phyloP scores from a whole-genome alignment of 2,329 filamentous ascomycete species.

The Aspergillus eucalypticola region DNA sequence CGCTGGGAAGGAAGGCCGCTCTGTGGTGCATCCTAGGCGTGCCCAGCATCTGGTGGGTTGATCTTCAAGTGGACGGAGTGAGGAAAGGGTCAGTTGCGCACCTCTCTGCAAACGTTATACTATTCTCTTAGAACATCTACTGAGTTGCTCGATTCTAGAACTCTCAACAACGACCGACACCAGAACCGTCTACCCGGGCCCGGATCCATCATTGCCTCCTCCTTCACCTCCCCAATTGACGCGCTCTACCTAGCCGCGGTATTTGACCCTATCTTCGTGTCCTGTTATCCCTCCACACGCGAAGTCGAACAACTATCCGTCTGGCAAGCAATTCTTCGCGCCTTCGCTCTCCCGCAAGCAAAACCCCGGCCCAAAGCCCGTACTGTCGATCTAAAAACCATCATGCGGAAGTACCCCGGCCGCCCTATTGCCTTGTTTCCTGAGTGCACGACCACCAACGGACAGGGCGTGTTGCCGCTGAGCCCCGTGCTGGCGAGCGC shows the following conservation, averaged over 20 bases:
- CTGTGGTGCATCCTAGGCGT: conserved; percentile 86
- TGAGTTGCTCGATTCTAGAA: conserved; percentile 38
- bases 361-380: conserved; percentile 49
- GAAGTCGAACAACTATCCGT: conserved; percentile 77
- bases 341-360: conserved; percentile 63
- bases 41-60: conserved; percentile 96
- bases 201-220: conserved; percentile 81
- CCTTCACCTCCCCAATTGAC: conserved; percentile 90
- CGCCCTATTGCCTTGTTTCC: conserved; percentile 85
- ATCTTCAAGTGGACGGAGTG: conserved; percentile 96
- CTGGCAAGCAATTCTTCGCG: conserved; percentile 70
- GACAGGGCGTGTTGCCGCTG: conserved; percentile 81
- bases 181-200: conserved; percentile 73
- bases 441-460: conserved; percentile 92
- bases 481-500: conserved; percentile 73
- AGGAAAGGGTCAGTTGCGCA: conserved; percentile 68
- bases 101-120: neutral
- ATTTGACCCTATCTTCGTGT: conserved; percentile 92
- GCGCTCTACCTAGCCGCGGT: conserved; percentile 91
- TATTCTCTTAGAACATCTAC: neutral
- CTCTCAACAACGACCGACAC: conserved; percentile 69
- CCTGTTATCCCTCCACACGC: conserved; percentile 73
- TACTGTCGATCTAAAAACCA: conserved; percentile 62
- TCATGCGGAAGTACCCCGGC: conserved; percentile 68
- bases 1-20: conserved; percentile 73